Evolutionary conservation across 1,284 basidiomycete genomes (phyloP), one percentile per base, ranked within the genome.

Genomic region (Bondarzewia mesenterica): DNA sequence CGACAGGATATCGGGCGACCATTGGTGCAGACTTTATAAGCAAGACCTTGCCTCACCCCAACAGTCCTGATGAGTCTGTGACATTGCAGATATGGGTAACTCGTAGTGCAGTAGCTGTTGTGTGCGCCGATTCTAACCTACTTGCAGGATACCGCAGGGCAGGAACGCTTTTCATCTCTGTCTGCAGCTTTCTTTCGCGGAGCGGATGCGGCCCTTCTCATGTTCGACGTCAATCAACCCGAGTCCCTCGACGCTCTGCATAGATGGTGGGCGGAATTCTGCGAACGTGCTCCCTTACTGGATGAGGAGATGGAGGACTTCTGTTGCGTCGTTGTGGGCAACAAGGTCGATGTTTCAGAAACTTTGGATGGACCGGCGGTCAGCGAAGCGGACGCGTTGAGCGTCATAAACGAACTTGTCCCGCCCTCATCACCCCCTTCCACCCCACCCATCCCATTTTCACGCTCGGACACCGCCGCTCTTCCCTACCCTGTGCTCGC

Each of bases 1-100:
- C 82, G 5, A 77, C 75, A 2, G 78, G 78, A 2, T 91, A 91
- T 63, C 72, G 85, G 48, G 83, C 88, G 4, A 91, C 89, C 2
- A 90, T 92, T 45, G 89, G 88, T 14, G 82, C 85, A 18, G 89
- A 92, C 65, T 92, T 91, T 51, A 82, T 89, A 42, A 75, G 80
- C 0, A 89, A 87, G 62, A 78, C 76, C 0, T 56, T 88, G 10
- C 77, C 81, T 2, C 79, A 84, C 60, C 74, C 80, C 46, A 71
- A 59, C 8, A 69, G 70, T 43, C 67, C 70, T 39, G 73, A 70
- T 2, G 74, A 85, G 53, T 62, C 68, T 2, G 74, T 88, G 5
- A 75, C 75, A 7, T 67, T 91, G 53, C 85, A 89, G 61, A 86
- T 91, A 52, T 92, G 89, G 89, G 86, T 85, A 57, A 73, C n/a